Percentiles rank a stretch among this genome's conserved stretches.
phyloP scores from a whole-genome alignment of 331 rosid species.

The Quercus lobata region DNA sequence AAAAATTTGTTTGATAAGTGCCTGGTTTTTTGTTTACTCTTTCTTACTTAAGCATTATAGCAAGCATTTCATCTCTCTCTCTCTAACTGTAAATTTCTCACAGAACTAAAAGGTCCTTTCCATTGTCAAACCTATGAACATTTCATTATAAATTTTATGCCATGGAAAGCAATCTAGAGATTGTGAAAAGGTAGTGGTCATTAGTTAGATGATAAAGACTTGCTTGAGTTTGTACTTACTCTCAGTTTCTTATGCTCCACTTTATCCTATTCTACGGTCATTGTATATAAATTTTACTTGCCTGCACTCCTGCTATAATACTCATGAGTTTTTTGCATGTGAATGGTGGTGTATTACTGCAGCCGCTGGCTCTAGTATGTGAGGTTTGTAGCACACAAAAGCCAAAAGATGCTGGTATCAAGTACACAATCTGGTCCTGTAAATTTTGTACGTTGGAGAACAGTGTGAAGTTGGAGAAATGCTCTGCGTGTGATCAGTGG shows the following conservation, averaged over 20 bases:
- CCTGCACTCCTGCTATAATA: neutral
- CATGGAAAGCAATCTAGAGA: neutral
- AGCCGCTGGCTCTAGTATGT: constrained; percentile 76
- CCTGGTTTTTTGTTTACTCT: neutral
- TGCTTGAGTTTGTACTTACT: neutral
- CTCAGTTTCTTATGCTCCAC: neutral
- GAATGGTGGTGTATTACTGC: constrained; percentile 29
- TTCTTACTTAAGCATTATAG: neutral
- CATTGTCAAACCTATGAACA: neutral
- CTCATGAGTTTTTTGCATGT: constrained; percentile 16
- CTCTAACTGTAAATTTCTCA: neutral
- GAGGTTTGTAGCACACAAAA: constrained; percentile 58
- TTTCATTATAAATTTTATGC: neutral
- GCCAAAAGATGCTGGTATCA: constrained; percentile 54
- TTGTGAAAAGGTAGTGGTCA: neutral
- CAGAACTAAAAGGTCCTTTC: neutral
- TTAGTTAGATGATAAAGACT: neutral
- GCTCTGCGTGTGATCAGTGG: constrained; percentile 84
- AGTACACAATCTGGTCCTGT: constrained; percentile 63
- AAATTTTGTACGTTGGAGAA: constrained; percentile 83
- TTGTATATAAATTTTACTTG: neutral
- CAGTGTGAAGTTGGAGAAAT: constrained; percentile 70
- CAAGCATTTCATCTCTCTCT: neutral
- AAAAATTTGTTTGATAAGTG: neutral
- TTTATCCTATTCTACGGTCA: neutral